Percentiles rank a stretch among this genome's conserved stretches.
Evolutionary conservation across 2,329 filamentous ascomycete species (phyloP).

Genomic region (Nemania bipapillata): DNA sequence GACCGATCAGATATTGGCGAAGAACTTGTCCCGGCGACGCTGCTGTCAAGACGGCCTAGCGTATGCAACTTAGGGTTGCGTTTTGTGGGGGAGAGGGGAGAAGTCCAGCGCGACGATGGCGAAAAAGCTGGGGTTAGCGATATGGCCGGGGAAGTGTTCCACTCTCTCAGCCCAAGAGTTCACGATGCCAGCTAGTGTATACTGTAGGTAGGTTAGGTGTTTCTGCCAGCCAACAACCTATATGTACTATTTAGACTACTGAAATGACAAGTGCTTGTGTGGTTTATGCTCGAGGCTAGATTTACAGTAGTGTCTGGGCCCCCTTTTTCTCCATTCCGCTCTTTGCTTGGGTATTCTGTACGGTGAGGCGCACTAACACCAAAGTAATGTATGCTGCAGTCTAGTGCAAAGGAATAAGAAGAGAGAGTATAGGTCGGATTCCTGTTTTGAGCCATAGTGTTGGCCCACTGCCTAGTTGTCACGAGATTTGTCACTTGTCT

Average conservation of each 20-base stretch:
- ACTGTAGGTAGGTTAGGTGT: background rate
- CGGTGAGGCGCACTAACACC: background rate
- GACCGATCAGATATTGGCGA: slow-evolving; percentile 36
- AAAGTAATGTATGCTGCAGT: background rate
- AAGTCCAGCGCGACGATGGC: slow-evolving; percentile 21
- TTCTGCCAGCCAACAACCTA: background rate
- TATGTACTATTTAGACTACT: background rate
- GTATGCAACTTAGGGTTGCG: slow-evolving; percentile 31
- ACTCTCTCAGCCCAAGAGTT: slow-evolving; percentile 14
- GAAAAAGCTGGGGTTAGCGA: slow-evolving; percentile 34
- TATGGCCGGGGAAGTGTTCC: slow-evolving; percentile 29
- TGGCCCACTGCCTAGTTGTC: slow-evolving; percentile 8
- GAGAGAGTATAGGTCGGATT: background rate
- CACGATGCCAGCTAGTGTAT: background rate
- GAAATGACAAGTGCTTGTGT: background rate
- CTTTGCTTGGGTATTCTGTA: background rate
- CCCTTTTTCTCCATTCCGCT: background rate
- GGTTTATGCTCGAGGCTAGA: background rate
- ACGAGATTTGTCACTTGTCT: slow-evolving; percentile 32
- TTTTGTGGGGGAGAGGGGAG: slow-evolving; percentile 38
- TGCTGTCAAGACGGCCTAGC: slow-evolving; percentile 30
- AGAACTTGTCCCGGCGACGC: slow-evolving; percentile 21
- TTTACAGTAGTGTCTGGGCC: background rate
- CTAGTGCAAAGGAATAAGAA: background rate
- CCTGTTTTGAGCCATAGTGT: background rate